These are phyloP conservation scores for Euphorbia lathyris DNA, from an alignment of 345 rosid genomes.

Conservation along the genomic window DNA sequence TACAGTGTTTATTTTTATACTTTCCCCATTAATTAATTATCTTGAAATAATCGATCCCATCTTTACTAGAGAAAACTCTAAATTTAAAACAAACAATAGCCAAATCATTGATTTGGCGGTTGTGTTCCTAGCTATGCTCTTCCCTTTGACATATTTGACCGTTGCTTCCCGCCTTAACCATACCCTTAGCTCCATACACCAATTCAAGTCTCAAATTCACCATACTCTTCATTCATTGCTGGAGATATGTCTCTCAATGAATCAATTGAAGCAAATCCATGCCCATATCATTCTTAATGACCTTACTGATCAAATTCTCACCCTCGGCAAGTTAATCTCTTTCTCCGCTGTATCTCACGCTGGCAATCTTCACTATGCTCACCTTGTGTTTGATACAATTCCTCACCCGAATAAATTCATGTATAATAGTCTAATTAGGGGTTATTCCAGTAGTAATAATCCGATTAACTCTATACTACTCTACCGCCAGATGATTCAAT, in stretches of 20 bases:
- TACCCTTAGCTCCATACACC: background rate
- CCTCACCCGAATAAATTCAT: slow-evolving; percentile 11
- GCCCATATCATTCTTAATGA: slow-evolving; percentile 8
- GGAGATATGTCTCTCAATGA: slow-evolving; percentile 29
- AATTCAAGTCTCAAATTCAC: slow-evolving; percentile 4
- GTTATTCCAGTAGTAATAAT: slow-evolving; percentile 17
- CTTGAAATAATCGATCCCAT: too few relatives aligned
- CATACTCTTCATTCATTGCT: slow-evolving; percentile 15
- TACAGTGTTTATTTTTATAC: too few relatives aligned
- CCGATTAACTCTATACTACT: slow-evolving; percentile 29
- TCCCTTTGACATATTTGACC: slow-evolving; percentile 3
- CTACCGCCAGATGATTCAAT: slow-evolving; percentile 25
- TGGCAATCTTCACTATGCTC: slow-evolving; percentile 7
- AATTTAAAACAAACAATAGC: too few relatives aligned
- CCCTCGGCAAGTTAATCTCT: slow-evolving; percentile 10
- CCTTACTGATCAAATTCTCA: slow-evolving; percentile 3
- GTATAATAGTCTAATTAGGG: slow-evolving; percentile 30
- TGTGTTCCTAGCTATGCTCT: background rate
- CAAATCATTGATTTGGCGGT: too few relatives aligned
- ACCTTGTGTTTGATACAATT: slow-evolving; percentile 10
- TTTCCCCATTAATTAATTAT: too few relatives aligned
- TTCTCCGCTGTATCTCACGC: background rate
- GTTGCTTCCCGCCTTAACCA: slow-evolving; percentile 18
- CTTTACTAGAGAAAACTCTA: too few relatives aligned
- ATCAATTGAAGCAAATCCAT: slow-evolving; percentile 10